Evolutionary conservation across 352 stramenopile species (phyloP), one percentile per base, ranked within the genome.

Genomic region (Thraustotheca clavata): DNA sequence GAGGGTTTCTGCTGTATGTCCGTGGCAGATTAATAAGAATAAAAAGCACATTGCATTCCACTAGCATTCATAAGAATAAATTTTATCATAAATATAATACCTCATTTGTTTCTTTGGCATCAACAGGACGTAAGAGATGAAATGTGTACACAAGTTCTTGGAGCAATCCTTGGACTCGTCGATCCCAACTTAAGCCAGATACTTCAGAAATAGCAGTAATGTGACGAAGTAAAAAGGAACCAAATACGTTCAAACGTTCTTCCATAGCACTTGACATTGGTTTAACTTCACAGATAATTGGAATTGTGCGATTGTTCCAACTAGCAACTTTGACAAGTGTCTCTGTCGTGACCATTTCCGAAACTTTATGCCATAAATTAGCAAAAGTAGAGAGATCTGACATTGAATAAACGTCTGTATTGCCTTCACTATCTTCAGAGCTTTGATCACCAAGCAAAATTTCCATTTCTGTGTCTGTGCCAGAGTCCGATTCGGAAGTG

Each of bases 1-100:
- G 29, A 33, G 18, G 24, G 24, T 32, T 52, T 48, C 20, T 4
- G 49, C 8, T 49, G 38, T 76, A 5, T 86, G 76, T 9, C 71
- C 49, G 46, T 91, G 80, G 18, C 72, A 79, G 20, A 89, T 74
- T 34, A 91, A 67, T 49, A 94, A 65, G 75, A 63, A 90, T 76
- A 9, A 69, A 69, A 57, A 77, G 79, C 46, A 80, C 72, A 47
- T 87, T 76, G 78, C 6, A 71, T 73, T 26, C 57, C 57, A 65
- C 57, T 65, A 65, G 41, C 9, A 29, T 18, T 11, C 16, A 18
- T 36, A 14, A 41, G 20, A 14, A 11, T 59, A 38, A 34, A 20
- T 31, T 14, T 14, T 6, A 50, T 34, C 12, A 48, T 24, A 48
- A 48, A 1, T 16, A 59, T 18, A 16, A 39, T 26, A 65, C 57